phyloP scores from a whole-genome alignment of 2,329 filamentous ascomycete species.

The Gyromitra esculenta region DNA sequence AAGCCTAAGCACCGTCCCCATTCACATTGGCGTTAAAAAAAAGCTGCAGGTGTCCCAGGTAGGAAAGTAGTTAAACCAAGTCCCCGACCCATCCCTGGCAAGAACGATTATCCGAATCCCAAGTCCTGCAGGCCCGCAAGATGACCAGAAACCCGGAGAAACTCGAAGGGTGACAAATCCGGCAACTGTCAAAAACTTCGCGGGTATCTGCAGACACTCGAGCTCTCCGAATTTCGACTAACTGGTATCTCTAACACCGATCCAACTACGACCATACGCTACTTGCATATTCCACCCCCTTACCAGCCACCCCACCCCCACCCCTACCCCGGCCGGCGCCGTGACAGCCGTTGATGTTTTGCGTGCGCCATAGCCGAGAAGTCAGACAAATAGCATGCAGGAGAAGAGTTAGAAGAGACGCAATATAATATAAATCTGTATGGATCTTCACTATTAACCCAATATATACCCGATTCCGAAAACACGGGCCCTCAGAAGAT shows the following conservation, averaged over 20 bases:
- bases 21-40: background rate
- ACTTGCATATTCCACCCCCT: background rate
- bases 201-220: background rate
- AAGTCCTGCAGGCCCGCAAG: background rate
- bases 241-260: conserved; percentile 6
- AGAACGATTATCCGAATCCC: background rate
- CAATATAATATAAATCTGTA: background rate
- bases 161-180: background rate
- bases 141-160: background rate
- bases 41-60: background rate
- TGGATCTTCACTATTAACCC: background rate
- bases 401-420: background rate
- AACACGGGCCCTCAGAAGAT: conserved; percentile 16
- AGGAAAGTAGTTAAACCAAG: conserved; percentile 22
- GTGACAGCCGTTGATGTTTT: conserved; percentile 22
- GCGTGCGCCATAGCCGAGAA: conserved; percentile 31
- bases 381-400: conserved; percentile 21
- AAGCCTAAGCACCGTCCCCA: background rate
- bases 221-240: background rate
- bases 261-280: background rate
- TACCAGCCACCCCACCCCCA: background rate
- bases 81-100: conserved; percentile 3
- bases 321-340: background rate
- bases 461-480: conserved; percentile 21
- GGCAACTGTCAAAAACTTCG: background rate